These are phyloP conservation scores for Cucurbita maxima DNA, from an alignment of 306 rosid species.

Conservation along the genomic window DNA sequence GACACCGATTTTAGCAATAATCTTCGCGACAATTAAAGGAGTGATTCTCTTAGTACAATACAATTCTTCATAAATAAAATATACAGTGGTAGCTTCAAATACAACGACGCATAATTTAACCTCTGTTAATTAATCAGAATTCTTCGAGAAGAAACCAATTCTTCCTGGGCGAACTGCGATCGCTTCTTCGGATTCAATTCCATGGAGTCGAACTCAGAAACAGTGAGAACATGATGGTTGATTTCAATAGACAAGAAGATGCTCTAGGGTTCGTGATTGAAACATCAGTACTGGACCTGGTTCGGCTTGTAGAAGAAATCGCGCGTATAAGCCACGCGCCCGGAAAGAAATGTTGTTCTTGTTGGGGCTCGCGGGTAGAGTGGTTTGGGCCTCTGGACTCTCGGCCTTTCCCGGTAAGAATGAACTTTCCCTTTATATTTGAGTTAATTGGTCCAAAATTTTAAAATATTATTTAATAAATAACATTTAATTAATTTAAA, in stretches of 20 bases:
- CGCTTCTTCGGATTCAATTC: background rate
- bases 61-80: background rate
- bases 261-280: background rate
- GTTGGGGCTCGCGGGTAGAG: background rate
- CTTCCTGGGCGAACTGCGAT: background rate
- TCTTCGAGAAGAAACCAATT: background rate
- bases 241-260: background rate
- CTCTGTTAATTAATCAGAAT: background rate
- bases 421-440: no score
- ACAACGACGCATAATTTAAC: background rate
- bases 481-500: no score
- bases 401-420: background rate
- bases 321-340: conserved; percentile 1
- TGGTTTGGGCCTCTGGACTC: background rate
- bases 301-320: background rate
- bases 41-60: background rate
- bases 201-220: background rate
- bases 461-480: no score
- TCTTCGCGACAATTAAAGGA: background rate
- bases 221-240: background rate
- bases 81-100: background rate
- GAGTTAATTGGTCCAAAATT: no score
- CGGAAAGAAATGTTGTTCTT: background rate
- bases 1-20: background rate
- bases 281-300: background rate